Percentiles rank a stretch among this genome's conserved stretches.
phyloP scores from a whole-genome alignment of 2,329 filamentous ascomycete genomes.

The Aureobasidium lini region DNA sequence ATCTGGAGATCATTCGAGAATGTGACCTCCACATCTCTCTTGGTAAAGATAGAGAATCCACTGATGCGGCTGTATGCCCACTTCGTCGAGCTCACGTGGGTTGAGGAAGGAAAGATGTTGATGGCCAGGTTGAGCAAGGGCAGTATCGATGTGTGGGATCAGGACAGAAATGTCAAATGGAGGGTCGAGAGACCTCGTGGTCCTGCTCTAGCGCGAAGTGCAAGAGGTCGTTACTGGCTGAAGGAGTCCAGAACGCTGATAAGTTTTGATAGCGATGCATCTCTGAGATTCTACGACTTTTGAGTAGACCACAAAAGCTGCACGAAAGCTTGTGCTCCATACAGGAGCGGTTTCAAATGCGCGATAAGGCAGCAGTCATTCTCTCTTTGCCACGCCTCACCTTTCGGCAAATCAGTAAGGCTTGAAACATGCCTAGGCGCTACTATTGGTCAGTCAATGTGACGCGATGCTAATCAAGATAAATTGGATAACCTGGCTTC shows the following conservation, averaged over 20 bases:
- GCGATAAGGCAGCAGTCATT: too few relatives aligned
- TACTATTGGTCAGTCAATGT: too few relatives aligned
- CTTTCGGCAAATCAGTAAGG: too few relatives aligned
- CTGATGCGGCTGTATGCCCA: background rate
- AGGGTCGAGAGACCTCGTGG: background rate
- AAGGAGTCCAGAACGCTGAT: background rate
- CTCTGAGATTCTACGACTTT: background rate
- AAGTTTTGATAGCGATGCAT: background rate
- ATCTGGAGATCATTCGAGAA: background rate
- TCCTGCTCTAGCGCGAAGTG: too few relatives aligned
- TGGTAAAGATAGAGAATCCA: background rate
- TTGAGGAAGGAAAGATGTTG: background rate
- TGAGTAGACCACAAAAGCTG: too few relatives aligned
- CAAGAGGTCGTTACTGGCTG: background rate
- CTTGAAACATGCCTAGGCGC: too few relatives aligned
- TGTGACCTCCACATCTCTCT: background rate
- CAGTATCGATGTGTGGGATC: slow-evolving; percentile 8
- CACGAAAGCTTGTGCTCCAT: too few relatives aligned
- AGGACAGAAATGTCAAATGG: slow-evolving; percentile 3
- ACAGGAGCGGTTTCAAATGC: too few relatives aligned
- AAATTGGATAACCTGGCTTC: too few relatives aligned
- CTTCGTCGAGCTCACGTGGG: background rate
- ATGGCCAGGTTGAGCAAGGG: background rate
- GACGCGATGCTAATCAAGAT: too few relatives aligned
- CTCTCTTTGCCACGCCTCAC: too few relatives aligned